Percentiles rank a stretch among this genome's conserved stretches.
Conservation (phyloP, 2,329 filamentous ascomycete genomes). For the Apiospora malaysiana region DNA sequence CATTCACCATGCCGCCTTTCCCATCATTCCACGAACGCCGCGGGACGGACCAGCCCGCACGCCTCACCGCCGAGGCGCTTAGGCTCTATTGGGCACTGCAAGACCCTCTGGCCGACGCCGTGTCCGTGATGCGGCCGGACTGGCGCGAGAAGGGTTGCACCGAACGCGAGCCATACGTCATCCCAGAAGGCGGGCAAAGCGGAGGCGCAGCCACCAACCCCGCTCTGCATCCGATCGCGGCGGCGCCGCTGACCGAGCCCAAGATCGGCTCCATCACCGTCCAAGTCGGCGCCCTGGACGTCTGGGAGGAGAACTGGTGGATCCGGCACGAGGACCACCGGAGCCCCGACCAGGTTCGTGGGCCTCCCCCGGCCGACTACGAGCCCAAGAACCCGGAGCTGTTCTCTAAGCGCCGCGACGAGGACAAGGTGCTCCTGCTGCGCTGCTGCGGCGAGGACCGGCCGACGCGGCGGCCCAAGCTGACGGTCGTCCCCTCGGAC, state of each 20-base stretch:
- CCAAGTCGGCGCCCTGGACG: neutral
- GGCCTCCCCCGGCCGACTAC: neutral
- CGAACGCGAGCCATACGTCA: conserved; percentile 1
- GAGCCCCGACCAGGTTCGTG: neutral
- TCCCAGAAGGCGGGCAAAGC: neutral
- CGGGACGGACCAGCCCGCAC: neutral
- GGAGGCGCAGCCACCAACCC: neutral
- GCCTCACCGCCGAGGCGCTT: neutral
- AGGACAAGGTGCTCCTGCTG: neutral
- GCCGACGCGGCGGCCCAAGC: neutral
- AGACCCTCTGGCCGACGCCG: neutral
- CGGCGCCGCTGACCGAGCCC: conserved; percentile 2
- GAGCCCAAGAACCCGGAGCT: neutral
- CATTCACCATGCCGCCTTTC: conserved; percentile 4
- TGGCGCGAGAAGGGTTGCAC: neutral
- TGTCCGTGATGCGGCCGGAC: conserved; percentile 6
- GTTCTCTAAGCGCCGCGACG: neutral
- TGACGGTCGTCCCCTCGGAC: neutral
- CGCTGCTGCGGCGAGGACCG: conserved; percentile 13
- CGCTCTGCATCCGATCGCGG: neutral
- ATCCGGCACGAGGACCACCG: neutral
- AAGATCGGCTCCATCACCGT: conserved; percentile 16
- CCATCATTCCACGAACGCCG: neutral
- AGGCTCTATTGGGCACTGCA: neutral
- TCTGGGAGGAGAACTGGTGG: neutral